Evolutionary conservation across 1,139 yeast genomes (phyloP), one percentile per base, ranked within the genome.

Genomic region (Nakaseomyces nivariensis): DNA sequence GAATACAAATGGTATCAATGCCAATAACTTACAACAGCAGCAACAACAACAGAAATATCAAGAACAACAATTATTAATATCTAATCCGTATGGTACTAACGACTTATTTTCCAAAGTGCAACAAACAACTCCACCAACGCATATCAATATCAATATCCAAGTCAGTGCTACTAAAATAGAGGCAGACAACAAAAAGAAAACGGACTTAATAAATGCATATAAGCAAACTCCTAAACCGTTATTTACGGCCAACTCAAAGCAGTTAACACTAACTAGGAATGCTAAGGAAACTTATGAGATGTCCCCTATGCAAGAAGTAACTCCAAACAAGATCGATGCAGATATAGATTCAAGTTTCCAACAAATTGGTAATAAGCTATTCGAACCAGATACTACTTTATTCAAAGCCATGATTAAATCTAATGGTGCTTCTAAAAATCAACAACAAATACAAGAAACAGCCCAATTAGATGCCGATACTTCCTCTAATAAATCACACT

Each of bases 11-110:
- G 34, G 25, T 4, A 5, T 9, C 5, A 41, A 27, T n/a, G 27
- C 4, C 13, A 29, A 5, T 11, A 29, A 11, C 10, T 55, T 49
- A 36, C 50, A 44, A 11, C 52, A 31, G 32, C 56, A 24, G 13
- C 51, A 51, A 41, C 55, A 51, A 25, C 52, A 49, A 7, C 49
- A 49, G 42, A 60, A 54, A 38, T 57, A 54, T 47, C 61, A 58
- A 37, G 57, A 56, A 34, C 65, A 58, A 48, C 58, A 54, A 38
- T 57, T 58, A 52, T 49, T 58, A 50, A 46, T 52, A 48, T 37
- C 71, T 54, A 85, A 85, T 62, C 92, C 94, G 42, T 85, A 82
- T 63, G 90, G 92, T 3, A 74, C 74, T 55, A 82, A 81, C 62
- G 87, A 87, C 4, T 70, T 82, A 48, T 83, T 79, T 68, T 72